Conservation (phyloP, 2,329 filamentous ascomycete species). For the Diaporthe eres region DNA sequence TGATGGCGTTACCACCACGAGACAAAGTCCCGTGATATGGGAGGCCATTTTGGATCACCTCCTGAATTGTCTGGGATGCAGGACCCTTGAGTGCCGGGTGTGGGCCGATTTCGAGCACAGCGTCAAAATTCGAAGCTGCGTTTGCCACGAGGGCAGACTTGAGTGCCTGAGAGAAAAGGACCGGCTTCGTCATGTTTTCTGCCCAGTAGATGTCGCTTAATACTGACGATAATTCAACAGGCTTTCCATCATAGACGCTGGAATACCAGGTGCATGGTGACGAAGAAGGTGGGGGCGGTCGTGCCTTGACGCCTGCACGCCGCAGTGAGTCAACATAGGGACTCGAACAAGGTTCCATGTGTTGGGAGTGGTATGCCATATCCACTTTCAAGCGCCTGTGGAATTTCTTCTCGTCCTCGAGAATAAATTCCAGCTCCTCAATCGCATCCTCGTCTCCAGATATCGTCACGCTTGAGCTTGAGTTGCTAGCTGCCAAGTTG, state of each 20-base stretch:
- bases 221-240: conserved; percentile 35
- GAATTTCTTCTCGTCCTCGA: conserved; percentile 49
- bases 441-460: conserved; percentile 50
- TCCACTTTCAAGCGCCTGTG: conserved; percentile 52
- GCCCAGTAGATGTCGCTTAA: conserved; percentile 41
- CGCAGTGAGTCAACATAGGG: conserved; percentile 36
- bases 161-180: conserved; percentile 45
- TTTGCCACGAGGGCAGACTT: conserved; percentile 26
- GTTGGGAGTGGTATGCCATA: conserved; percentile 57
- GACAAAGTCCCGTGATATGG: conserved; percentile 47
- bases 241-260: conserved; percentile 42
- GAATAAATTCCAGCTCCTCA: conserved; percentile 43
- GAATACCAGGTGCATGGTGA: conserved; percentile 44
- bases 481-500: conserved; percentile 49
- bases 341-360: conserved; percentile 49
- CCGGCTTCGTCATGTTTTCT: conserved; percentile 44
- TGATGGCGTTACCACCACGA: conserved; percentile 43
- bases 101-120: conserved; percentile 50
- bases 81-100: conserved; percentile 58
- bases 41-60: conserved; percentile 32
- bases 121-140: not conserved
- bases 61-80: conserved; percentile 48
- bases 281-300: not conserved
- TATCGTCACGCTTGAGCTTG: conserved; percentile 47
- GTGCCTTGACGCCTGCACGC: not conserved